A percentile compares a stretch with the other conserved stretches of the same genome.
Conservation (phyloP, 768 basidiomycete species). For the Hericium rajendrae region DNA sequence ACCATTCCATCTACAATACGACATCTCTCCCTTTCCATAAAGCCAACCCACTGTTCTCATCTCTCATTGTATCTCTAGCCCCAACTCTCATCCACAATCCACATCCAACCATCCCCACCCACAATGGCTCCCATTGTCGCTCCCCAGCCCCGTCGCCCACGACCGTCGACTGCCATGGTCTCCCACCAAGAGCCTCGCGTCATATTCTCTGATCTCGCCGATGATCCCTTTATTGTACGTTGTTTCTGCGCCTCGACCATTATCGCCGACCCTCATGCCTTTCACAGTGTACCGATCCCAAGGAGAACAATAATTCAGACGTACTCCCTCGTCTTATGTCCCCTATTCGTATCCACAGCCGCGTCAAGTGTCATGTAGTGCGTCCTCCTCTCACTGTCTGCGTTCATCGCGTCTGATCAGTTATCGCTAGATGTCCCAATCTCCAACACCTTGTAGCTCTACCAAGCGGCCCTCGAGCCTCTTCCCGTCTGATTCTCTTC, state of each 20-base stretch:
- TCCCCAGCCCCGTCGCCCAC: slow-evolving; percentile 11
- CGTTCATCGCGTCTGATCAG: not conserved
- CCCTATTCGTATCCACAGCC: slow-evolving; percentile 9
- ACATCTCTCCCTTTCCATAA: not conserved
- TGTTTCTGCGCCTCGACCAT: not conserved
- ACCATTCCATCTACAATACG: not conserved
- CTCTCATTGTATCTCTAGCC: not conserved
- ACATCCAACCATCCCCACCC: not conserved
- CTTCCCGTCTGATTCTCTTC: slow-evolving; percentile 5
- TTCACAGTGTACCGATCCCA: slow-evolving; percentile 6
- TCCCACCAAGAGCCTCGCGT: slow-evolving; percentile 1
- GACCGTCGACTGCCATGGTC: slow-evolving; percentile 8
- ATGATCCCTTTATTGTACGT: slow-evolving; percentile 16
- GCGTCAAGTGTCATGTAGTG: slow-evolving; percentile 9
- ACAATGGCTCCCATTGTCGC: slow-evolving; percentile 15
- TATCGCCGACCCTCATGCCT: not conserved
- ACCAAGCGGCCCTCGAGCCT: slow-evolving; percentile 8
- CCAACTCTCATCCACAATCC: not conserved
- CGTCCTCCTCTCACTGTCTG: not conserved
- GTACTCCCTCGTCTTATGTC: slow-evolving; percentile 14
- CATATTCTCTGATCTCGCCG: slow-evolving; percentile 5
- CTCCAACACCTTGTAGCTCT: slow-evolving; percentile 14
- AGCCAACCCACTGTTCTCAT: no score
- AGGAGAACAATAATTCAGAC: slow-evolving; percentile 1
- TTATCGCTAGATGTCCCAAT: slow-evolving; percentile 8